Evolutionary conservation across 768 basidiomycete genomes (phyloP).

Genomic region (Ramaria sp.): DNA sequence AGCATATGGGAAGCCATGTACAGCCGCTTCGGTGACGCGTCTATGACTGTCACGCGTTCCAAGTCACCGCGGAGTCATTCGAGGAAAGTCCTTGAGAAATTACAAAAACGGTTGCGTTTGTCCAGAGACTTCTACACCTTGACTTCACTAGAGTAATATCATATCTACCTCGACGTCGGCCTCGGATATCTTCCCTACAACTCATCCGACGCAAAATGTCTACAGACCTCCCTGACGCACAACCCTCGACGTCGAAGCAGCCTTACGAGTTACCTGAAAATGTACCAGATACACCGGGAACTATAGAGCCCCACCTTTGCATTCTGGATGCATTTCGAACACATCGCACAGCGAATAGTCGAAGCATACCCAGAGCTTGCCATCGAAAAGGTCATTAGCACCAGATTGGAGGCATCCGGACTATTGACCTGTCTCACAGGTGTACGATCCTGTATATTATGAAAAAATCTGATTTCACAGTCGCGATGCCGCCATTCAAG

Average conservation of each 20-base stretch:
- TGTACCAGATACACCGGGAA: conserved; percentile 30
- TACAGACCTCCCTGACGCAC: background rate
- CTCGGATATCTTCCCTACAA: background rate
- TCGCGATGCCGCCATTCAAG: conserved; percentile 87
- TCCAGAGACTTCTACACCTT: no score
- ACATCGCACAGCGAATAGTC: conserved; percentile 61
- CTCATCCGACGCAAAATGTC: background rate
- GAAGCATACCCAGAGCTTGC: conserved; percentile 55
- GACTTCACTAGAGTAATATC: no score
- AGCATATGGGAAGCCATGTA: no score
- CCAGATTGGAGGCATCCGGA: background rate
- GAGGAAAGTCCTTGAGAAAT: no score
- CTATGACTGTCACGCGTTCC: no score
- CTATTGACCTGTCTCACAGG: conserved; percentile 28
- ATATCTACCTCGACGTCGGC: no score
- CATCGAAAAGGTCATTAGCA: conserved; percentile 30
- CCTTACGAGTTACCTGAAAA: background rate
- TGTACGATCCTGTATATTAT: conserved; percentile 76
- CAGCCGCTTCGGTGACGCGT: no score
- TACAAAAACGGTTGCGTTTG: no score
- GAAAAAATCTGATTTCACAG: conserved; percentile 90
- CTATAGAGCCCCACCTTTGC: conserved; percentile 51
- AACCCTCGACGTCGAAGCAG: background rate
- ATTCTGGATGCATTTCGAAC: conserved; percentile 70
- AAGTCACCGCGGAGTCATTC: no score